These are phyloP conservation scores for Pythium sp. DNA, from an alignment of 352 stramenopile species.

Conservation along the genomic window DNA sequence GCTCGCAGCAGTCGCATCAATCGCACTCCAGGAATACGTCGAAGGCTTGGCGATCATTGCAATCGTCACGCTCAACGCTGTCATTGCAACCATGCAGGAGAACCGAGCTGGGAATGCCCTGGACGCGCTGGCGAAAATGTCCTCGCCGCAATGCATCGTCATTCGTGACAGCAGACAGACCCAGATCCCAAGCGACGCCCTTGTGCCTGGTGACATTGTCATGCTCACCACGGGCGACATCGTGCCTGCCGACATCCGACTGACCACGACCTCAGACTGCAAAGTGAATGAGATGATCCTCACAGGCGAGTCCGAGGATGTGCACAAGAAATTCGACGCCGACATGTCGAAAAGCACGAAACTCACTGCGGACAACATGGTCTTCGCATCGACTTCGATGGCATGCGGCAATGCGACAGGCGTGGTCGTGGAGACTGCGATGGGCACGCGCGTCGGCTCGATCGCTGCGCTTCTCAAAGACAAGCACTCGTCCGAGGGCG, in stretches of 20 bases:
- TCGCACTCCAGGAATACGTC: conserved; percentile 33
- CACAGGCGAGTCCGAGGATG: conserved; percentile 74
- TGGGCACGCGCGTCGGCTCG: conserved; percentile 41
- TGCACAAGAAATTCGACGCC: conserved; percentile 26
- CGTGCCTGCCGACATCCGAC: conserved; percentile 81
- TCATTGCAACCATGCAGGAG: conserved; percentile 40
- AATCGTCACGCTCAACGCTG: conserved; percentile 43
- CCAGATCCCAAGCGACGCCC: conserved; percentile 33
- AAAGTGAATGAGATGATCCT: conserved; percentile 91
- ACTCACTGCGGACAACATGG: conserved; percentile 68
- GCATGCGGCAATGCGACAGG: conserved; percentile 44
- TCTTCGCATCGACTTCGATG: conserved; percentile 85
- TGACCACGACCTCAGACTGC: conserved; percentile 65
- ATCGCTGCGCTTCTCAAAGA: conserved; percentile 40
- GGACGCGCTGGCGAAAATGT: conserved; percentile 36
- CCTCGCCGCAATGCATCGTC: conserved; percentile 35
- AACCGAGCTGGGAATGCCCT: conserved; percentile 40
- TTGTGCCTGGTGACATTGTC: conserved; percentile 67
- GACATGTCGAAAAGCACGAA: conserved; percentile 25
- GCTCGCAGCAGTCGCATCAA: conserved; percentile 29
- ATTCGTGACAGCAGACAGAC: conserved; percentile 32
- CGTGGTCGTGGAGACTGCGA: conserved; percentile 40
- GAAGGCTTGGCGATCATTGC: conserved; percentile 46
- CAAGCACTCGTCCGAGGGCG: conserved; percentile 1
- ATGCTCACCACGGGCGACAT: conserved; percentile 84